Percentiles rank a stretch among this genome's conserved stretches.
phyloP scores from a whole-genome alignment of 257 asterid genomes.

The Solanum stenotomum region DNA sequence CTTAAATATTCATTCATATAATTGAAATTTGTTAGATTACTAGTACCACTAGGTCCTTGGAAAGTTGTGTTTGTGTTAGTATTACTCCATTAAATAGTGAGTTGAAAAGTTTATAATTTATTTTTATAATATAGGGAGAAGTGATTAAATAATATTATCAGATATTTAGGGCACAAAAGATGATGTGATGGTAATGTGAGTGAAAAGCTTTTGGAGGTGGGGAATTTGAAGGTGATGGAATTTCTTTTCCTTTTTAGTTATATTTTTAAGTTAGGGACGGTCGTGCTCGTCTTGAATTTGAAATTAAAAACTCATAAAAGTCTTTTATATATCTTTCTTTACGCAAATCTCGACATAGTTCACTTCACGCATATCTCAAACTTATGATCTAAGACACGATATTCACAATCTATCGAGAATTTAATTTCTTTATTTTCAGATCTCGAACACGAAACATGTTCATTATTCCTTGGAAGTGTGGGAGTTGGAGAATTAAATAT shows the following conservation, averaged over 20 bases:
- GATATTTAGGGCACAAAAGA: slow-evolving; percentile 11
- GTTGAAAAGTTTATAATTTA: neutral
- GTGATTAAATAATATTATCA: neutral
- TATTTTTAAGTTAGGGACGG: no score
- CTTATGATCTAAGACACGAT: neutral
- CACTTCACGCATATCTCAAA: neutral
- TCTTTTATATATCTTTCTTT: neutral
- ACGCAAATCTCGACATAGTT: fast-evolving
- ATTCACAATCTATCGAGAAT: fast-evolving
- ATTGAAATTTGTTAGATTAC: neutral
- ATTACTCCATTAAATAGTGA: neutral
- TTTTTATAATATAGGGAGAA: slow-evolving; percentile 4
- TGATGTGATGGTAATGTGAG: slow-evolving; percentile 40
- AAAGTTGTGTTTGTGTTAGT: neutral
- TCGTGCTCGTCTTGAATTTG: neutral
- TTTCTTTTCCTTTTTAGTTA: neutral
- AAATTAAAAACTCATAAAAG: no score
- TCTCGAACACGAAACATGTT: neutral
- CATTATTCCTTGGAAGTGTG: neutral
- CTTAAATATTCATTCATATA: neutral
- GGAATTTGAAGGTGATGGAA: neutral
- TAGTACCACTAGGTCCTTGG: neutral
- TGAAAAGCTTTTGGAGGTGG: neutral
- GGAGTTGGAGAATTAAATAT: neutral
- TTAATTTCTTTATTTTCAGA: neutral